Base-by-base conservation (phyloP, 495 filamentous ascomycete genomes). In the Pyrenula aspistea region DNA sequence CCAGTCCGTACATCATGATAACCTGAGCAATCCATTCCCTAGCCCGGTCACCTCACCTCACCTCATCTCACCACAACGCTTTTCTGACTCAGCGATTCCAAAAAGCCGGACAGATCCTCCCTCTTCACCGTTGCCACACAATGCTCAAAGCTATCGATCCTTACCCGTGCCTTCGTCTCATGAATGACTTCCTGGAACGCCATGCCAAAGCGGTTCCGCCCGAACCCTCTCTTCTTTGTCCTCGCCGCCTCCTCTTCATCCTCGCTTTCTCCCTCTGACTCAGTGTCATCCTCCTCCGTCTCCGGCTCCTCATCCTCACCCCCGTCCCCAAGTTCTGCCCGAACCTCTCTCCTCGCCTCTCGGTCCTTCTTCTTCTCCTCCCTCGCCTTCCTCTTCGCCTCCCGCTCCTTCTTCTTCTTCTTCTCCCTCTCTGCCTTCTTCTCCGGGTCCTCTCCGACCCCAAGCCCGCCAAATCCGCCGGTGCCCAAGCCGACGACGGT, bases 131-230 rank as follows among this genome's bases (percentile, higher is more conserved):
- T 93, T 52, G 96, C 90, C 10, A 97, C 94, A 61, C 89, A 95
- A 67, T 95, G 86, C 71, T 98, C 94, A 69, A 98, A 98, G 70
- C 86, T 91, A 67, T 98, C 93, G 61, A 96, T 95, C 56, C 90
- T 75, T 20, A 97, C 89, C 15, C 91, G 75, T 2, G 91, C 88
- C 59, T 84, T 91, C 47, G 92, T 98, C 73, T 95, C 90, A 55
- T 83, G 81, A 21, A 95, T 87, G 8, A 97, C 94, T 64, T 95
- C 91, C 65, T 96, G 90, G 71, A 97, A 98, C 10, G 94, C 93
- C 65, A 85, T 88, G 12, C 92, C 94, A 62, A 98, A 98, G 51
- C 83, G 82, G 68, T 97, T 97, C 54, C 84, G 71, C 10, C 89
- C 83, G 49, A 85, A 83, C 22, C 86, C 83, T 54, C 79, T 79